Conservation (phyloP, 2,329 filamentous ascomycete genomes). For the Ophiostoma perfectum region DNA sequence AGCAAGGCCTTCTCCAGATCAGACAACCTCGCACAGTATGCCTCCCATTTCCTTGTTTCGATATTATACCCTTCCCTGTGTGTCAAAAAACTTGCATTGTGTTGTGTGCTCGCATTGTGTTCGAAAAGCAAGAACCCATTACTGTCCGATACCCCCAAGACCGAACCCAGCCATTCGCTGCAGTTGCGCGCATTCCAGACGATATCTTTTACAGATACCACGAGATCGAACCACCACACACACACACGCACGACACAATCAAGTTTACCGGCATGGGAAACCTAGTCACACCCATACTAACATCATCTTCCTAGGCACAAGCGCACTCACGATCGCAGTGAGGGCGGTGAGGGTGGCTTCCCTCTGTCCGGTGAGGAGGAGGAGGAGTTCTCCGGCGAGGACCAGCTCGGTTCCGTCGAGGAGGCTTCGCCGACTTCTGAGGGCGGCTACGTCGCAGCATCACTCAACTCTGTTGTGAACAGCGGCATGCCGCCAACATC, state of each 20-base stretch:
- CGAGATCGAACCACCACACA: background rate
- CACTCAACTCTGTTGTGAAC: constrained; percentile 44
- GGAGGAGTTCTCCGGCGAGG: constrained; percentile 76
- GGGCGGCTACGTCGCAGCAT: constrained; percentile 53
- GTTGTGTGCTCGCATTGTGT: constrained; percentile 38
- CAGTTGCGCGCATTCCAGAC: constrained; percentile 6
- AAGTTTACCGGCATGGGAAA: constrained; percentile 2
- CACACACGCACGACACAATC: constrained; percentile 3
- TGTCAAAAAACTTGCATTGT: constrained; percentile 29
- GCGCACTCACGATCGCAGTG: constrained; percentile 61
- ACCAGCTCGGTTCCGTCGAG: constrained; percentile 74
- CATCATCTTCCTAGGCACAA: constrained; percentile 63
- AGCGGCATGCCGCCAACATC: constrained; percentile 29
- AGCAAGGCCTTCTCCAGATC: constrained; percentile 98
- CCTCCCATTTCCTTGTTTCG: constrained; percentile 38
- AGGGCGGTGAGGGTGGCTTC: constrained; percentile 53
- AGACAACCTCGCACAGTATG: constrained; percentile 97
- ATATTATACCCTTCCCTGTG: constrained; percentile 33
- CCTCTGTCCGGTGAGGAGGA: constrained; percentile 76
- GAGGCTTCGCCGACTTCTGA: constrained; percentile 71
- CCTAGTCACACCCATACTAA: background rate
- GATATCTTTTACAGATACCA: background rate
- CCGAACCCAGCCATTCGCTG: constrained; percentile 17
- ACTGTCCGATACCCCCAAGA: constrained; percentile 8
- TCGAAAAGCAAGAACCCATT: constrained; percentile 25